A percentile compares a stretch with the other conserved stretches of the same genome.
Evolutionary conservation across 2,329 filamentous ascomycete genomes (phyloP).

Genomic region (Botrytis sinoallii): DNA sequence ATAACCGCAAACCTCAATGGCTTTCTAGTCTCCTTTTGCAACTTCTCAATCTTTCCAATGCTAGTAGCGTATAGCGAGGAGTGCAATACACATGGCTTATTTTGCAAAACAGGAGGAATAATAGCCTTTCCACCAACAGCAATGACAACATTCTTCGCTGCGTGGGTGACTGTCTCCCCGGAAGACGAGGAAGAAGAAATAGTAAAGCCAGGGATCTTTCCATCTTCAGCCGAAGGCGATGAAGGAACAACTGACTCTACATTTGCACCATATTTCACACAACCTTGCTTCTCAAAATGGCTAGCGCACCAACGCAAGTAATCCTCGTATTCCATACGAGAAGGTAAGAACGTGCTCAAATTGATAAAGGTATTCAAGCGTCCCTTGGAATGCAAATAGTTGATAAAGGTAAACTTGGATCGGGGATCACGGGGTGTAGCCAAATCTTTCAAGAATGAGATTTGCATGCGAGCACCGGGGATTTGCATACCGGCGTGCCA

Average conservation of each 20-base stretch:
- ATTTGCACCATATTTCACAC: slow-evolving; percentile 71
- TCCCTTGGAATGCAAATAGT: slow-evolving; percentile 80
- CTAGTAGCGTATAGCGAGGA: slow-evolving; percentile 79
- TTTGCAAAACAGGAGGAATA: slow-evolving; percentile 67
- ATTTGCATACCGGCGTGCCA: slow-evolving; percentile 98
- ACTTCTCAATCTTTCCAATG: slow-evolving; percentile 53
- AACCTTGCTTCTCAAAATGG: slow-evolving; percentile 59
- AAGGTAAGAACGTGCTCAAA: slow-evolving; percentile 81
- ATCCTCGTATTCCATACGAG: slow-evolving; percentile 87
- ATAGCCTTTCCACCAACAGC: slow-evolving; percentile 65
- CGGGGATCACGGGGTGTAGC: slow-evolving; percentile 84
- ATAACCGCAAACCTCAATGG: slow-evolving; percentile 66
- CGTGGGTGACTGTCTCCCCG: slow-evolving; percentile 41
- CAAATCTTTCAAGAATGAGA: slow-evolving; percentile 95
- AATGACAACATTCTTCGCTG: slow-evolving; percentile 54
- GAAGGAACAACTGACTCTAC: slow-evolving; percentile 56
- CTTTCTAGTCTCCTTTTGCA: slow-evolving; percentile 24
- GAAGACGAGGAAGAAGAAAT: slow-evolving; percentile 37
- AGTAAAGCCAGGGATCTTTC: slow-evolving; percentile 36
- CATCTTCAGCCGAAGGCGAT: slow-evolving; percentile 21
- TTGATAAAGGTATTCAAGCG: slow-evolving; percentile 91
- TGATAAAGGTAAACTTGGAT: slow-evolving; percentile 91
- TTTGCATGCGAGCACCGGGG: slow-evolving; percentile 93
- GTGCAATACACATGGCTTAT: slow-evolving; percentile 75
- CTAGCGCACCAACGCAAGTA: slow-evolving; percentile 91